Base-by-base conservation (phyloP, 768 basidiomycete genomes). In the Tremella fuciformis region DNA sequence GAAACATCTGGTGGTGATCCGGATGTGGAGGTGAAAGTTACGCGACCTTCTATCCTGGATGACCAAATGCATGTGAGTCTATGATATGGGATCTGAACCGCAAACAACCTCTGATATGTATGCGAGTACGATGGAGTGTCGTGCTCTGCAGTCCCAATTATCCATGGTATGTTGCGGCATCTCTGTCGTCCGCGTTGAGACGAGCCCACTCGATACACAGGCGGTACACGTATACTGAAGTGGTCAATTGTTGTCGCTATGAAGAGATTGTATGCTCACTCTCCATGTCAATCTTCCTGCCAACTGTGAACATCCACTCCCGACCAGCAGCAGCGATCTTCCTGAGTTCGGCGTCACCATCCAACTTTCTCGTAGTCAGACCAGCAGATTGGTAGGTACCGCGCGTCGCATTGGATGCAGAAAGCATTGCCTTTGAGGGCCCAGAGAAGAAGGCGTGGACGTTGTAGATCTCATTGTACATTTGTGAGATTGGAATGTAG, bases 371-470 rank as follows among this genome's bases (percentile, higher is more conserved):
- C 42, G 80, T 78, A 50, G 66, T 54, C 42, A 71, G 38, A 3
- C 67, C 65, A 2, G 69, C 61, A 8, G 67, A 57, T 48, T 71
- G 70, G 46, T 70, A 75, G 4, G 66, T 76, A 4, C 77, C 62
- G 16, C 64, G 58, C 0, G 84, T 84, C 16, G 80, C 81, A 66
- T 85, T 86, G 21, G 80, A 80, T 0, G 74, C 70, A 8, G 80
- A 75, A 9, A 88, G 76, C 39, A 85, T 83, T 2, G 85, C 80
- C 11, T 80, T 71, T 0, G 89, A 82, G 0, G 89, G 84, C 0
- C 94, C 93, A 0, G 89, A 91, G 80, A 97, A 98, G 81, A 87
- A 99, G 1, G 90, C 83, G 69, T 89, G 84, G 55, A 97, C 83
- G 73, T 97, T 93, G 80, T 98, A 96, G 52, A 99, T 85, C 78